Conservation (phyloP, 1,284 basidiomycete genomes). For the Papiliotrema flavescens region DNA sequence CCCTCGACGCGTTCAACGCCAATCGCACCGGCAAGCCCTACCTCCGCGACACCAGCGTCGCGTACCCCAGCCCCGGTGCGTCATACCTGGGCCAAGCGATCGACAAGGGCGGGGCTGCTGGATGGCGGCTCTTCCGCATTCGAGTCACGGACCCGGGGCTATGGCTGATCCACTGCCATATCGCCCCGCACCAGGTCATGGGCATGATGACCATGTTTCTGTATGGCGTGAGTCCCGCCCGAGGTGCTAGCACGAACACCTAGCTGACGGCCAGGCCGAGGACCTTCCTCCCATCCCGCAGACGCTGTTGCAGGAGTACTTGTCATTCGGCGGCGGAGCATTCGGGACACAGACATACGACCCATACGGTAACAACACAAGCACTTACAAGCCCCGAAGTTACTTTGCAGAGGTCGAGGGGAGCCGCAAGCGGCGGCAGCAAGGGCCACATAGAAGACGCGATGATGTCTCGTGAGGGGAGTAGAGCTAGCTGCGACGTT, state of each 20-base stretch:
- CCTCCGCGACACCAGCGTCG: constrained; percentile 11
- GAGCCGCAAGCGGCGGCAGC: no score
- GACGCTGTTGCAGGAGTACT: constrained; percentile 6
- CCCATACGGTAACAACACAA: not conserved
- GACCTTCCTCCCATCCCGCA: constrained; percentile 9
- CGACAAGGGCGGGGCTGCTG: not conserved
- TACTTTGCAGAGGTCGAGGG: constrained; percentile 1
- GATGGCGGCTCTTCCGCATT: constrained; percentile 12
- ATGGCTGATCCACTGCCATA: constrained; percentile 13
- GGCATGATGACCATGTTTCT: constrained; percentile 11
- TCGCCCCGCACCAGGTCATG: constrained; percentile 12
- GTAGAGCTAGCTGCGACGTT: no score
- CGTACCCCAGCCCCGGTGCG: constrained; percentile 10
- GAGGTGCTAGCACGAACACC: not conserved
- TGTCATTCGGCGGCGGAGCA: constrained; percentile 8
- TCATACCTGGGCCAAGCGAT: constrained; percentile 3
- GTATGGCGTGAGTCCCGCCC: constrained; percentile 1
- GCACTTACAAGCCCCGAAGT: constrained; percentile 2
- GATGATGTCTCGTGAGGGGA: no score
- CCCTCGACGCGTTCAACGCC: constrained; percentile 1
- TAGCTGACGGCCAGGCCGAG: constrained; percentile 7
- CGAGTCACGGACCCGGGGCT: constrained; percentile 7
- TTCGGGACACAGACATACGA: constrained; percentile 4
- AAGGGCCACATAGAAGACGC: no score
- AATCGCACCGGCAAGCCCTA: constrained; percentile 2